A percentile compares a stretch with the other conserved stretches of the same genome.
These are phyloP conservation scores for Tuber indicum DNA, from an alignment of 495 filamentous ascomycete species.

Conservation along the genomic window DNA sequence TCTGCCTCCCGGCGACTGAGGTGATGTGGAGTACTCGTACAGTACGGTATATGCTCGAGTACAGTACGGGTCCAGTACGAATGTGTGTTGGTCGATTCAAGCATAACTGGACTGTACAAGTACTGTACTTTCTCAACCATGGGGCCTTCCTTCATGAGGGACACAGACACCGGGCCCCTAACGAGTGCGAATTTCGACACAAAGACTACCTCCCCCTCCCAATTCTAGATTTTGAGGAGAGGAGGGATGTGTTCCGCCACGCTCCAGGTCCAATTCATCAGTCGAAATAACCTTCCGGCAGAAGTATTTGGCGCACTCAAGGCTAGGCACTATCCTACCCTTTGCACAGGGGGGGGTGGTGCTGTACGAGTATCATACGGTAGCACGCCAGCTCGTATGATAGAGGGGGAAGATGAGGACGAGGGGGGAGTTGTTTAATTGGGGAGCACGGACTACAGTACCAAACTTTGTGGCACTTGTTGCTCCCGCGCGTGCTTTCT, in stretches of 20 bases:
- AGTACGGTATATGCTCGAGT: too few species aligned
- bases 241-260: not conserved
- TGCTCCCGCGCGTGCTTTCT: slow-evolving; percentile 1
- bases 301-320: not conserved
- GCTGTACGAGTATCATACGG: not conserved
- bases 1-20: not conserved
- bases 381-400: not conserved
- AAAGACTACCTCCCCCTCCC: not conserved
- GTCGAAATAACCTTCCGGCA: not conserved
- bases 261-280: not conserved
- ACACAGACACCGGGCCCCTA: not conserved
- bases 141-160: not conserved
- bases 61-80: too few species aligned
- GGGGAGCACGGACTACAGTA: not conserved
- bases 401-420: not conserved
- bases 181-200: not conserved
- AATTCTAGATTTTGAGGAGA: not conserved
- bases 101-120: not conserved
- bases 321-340: not conserved
- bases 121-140: not conserved
- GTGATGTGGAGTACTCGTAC: too few species aligned
- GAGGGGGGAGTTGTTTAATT: not conserved
- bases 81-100: not conserved
- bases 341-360: not conserved
- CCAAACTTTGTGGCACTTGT: not conserved